These are phyloP conservation scores for Silene latifolia DNA, from an alignment of 148 eudicot species.

Conservation along the genomic window DNA sequence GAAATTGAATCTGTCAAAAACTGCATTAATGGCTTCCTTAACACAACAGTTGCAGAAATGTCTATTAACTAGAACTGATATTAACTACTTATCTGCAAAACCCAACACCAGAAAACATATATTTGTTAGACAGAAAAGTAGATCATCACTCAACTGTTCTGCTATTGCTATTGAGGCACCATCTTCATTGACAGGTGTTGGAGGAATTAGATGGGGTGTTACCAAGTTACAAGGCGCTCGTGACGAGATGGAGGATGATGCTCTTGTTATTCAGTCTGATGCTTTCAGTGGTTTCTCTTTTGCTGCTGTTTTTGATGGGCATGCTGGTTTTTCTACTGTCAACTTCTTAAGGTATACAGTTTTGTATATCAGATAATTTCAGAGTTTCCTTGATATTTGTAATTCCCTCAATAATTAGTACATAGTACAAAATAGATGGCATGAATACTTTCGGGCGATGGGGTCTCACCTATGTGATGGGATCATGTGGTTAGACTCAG, in stretches of 20 bases:
- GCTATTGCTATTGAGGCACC: slow-evolving; percentile 85
- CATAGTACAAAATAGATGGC: background rate
- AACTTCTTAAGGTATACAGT: slow-evolving; percentile 62
- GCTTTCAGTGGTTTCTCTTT: slow-evolving; percentile 57
- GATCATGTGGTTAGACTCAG: too few relatives aligned
- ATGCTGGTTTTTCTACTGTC: slow-evolving; percentile 79
- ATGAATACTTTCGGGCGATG: background rate
- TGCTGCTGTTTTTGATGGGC: slow-evolving; percentile 98
- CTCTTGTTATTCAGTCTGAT: slow-evolving; percentile 47
- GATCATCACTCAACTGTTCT: slow-evolving; percentile 46
- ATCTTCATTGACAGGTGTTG: slow-evolving; percentile 42
- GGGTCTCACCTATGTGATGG: background rate
- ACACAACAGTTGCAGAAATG: slow-evolving; percentile 65
- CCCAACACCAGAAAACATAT: slow-evolving; percentile 34
- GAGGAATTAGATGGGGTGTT: slow-evolving; percentile 73
- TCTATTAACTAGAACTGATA: slow-evolving; percentile 35
- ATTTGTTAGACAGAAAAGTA: slow-evolving; percentile 24
- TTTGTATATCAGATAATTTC: background rate
- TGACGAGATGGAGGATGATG: slow-evolving; percentile 97
- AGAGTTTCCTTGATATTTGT: background rate
- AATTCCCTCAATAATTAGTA: background rate
- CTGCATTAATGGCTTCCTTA: slow-evolving; percentile 54
- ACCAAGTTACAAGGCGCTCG: slow-evolving; percentile 71
- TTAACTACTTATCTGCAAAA: slow-evolving; percentile 20
- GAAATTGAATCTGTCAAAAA: slow-evolving; percentile 15